A percentile compares a stretch with the other conserved stretches of the same genome.
These are phyloP conservation scores for Schizothecium vesticola DNA, from an alignment of 495 filamentous ascomycete genomes.

Conservation along the genomic window DNA sequence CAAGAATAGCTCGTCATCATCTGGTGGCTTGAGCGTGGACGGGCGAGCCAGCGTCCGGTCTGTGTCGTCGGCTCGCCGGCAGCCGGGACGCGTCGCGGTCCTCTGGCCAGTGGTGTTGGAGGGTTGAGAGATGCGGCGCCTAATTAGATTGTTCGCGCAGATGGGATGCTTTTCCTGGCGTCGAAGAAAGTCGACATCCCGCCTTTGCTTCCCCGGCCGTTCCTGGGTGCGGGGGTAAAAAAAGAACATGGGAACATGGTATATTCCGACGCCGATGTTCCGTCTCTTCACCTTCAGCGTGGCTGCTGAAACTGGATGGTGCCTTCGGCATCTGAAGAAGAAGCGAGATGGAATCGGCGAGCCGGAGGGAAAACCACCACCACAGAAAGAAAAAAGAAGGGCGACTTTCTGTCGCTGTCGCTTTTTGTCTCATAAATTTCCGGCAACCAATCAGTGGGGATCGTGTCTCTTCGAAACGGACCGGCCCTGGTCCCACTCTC, in stretches of 20 bases:
- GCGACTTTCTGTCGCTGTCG: not conserved
- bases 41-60: slow-evolving; percentile 9
- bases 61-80: not conserved
- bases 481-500: slow-evolving; percentile 1
- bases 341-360: not conserved
- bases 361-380: not conserved
- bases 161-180: slow-evolving; percentile 11
- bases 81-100: slow-evolving; percentile 15
- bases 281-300: not conserved
- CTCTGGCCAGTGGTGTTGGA: slow-evolving; percentile 10
- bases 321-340: not conserved
- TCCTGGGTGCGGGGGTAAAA: not conserved
- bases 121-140: slow-evolving; percentile 10
- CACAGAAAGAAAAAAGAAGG: not conserved
- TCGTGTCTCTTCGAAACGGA: slow-evolving; percentile 3
- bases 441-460: slow-evolving; percentile 6
- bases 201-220: slow-evolving; percentile 1
- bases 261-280: not conserved
- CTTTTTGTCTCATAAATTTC: slow-evolving; percentile 11
- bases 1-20: slow-evolving; percentile 10
- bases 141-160: slow-evolving; percentile 20
- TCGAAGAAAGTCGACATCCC: slow-evolving; percentile 2
- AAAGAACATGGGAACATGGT: not conserved
- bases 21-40: slow-evolving; percentile 3
- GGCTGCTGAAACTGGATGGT: not conserved